These are phyloP conservation scores for Hypoxylon sp. DNA, from an alignment of 2,329 filamentous ascomycete genomes.

Conservation along the genomic window DNA sequence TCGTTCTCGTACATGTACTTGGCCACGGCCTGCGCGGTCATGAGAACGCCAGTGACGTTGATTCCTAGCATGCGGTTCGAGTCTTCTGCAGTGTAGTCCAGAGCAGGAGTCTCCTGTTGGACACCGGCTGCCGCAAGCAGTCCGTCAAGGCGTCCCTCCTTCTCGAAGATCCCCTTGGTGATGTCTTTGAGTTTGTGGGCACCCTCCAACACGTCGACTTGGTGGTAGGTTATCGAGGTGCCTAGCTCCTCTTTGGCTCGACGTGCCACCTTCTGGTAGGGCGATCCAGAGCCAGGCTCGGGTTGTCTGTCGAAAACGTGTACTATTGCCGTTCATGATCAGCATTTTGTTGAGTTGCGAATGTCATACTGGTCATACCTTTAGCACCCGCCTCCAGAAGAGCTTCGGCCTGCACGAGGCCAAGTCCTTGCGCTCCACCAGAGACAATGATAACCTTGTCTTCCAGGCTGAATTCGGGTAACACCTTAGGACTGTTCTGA, in stretches of 20 bases:
- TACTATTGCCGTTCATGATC: conserved; percentile 59
- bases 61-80: conserved; percentile 85
- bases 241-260: conserved; percentile 75
- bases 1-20: conserved; percentile 77
- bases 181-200: conserved; percentile 76
- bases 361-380: conserved; percentile 57
- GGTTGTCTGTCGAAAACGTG: conserved; percentile 76
- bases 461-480: conserved; percentile 83
- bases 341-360: not conserved
- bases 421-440: conserved; percentile 82
- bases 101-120: conserved; percentile 85
- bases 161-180: conserved; percentile 76
- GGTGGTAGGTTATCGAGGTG: conserved; percentile 79
- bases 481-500: conserved; percentile 36
- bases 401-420: conserved; percentile 83
- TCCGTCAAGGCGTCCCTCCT: conserved; percentile 82
- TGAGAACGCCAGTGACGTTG: conserved; percentile 87
- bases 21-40: conserved; percentile 91
- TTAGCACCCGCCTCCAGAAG: conserved; percentile 84
- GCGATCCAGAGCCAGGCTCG: conserved; percentile 65
- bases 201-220: conserved; percentile 82
- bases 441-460: conserved; percentile 83
- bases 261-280: conserved; percentile 76
- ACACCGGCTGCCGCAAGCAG: conserved; percentile 79
- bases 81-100: conserved; percentile 84